Percentiles rank a stretch among this genome's conserved stretches.
These are phyloP conservation scores for Modicella reniformis DNA, from an alignment of 371 early-diverging fungal species.

Conservation along the genomic window DNA sequence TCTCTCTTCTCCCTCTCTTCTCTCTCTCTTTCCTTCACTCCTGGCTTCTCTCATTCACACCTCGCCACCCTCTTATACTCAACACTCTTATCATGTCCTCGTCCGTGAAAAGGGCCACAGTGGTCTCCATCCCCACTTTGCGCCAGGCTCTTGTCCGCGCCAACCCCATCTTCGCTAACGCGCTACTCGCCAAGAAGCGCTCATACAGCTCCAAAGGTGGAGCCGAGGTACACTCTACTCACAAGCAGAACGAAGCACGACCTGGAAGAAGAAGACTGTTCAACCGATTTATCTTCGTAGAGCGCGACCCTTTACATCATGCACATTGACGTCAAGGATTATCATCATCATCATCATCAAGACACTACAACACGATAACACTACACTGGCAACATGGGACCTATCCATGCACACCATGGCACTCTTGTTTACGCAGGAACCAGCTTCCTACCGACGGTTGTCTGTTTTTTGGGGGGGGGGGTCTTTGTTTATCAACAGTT, in stretches of 20 bases:
- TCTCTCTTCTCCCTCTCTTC: not conserved
- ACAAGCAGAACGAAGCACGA: not conserved
- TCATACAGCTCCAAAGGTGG: conserved; percentile 51
- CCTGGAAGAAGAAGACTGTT: no score
- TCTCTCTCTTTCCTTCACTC: not conserved
- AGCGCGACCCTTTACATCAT: no score
- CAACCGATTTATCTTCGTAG: not conserved
- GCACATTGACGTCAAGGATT: no score
- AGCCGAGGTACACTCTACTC: conserved; percentile 35
- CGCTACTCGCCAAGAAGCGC: conserved; percentile 50
- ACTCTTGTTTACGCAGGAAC: no score
- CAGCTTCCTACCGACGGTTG: no score
- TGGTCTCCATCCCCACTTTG: conserved; percentile 51
- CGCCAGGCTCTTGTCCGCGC: conserved; percentile 52
- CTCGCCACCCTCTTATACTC: conserved; percentile 7
- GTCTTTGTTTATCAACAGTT: not conserved
- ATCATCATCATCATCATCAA: no score
- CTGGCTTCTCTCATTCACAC: conserved; percentile 3
- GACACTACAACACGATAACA: no score
- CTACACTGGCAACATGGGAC: no score
- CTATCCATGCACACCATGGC: no score
- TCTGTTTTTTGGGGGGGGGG: no score
- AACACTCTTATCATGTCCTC: conserved; percentile 34
- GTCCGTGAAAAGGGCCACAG: conserved; percentile 45
- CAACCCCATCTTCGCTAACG: conserved; percentile 47